Conservation (phyloP, 2,329 filamentous ascomycete species). For the Diaporthe vexans region DNA sequence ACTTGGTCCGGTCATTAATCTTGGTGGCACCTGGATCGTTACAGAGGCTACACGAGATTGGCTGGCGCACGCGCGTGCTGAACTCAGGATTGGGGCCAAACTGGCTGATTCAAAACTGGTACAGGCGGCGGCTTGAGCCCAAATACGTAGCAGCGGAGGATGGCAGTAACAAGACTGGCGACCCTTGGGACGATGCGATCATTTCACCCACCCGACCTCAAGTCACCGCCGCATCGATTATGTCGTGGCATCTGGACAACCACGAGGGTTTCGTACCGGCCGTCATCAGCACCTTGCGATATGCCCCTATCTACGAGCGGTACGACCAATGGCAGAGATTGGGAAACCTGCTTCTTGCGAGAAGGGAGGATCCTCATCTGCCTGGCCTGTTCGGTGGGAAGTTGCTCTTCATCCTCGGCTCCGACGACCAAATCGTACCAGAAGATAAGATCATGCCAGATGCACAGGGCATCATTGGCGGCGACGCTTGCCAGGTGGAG, state of each 20-base stretch:
- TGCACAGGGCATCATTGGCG: constrained; percentile 68
- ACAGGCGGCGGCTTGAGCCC: constrained; percentile 63
- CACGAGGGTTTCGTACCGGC: constrained; percentile 78
- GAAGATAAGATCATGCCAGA: constrained; percentile 75
- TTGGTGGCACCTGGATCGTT: constrained; percentile 86
- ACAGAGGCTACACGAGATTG: constrained; percentile 55
- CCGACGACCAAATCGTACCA: constrained; percentile 76
- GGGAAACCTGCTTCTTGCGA: constrained; percentile 60
- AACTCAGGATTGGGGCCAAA: constrained; percentile 66
- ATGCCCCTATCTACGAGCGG: constrained; percentile 78
- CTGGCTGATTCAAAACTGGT: constrained; percentile 72
- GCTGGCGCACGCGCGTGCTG: constrained; percentile 70
- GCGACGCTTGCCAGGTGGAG: constrained; percentile 68
- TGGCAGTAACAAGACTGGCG: constrained; percentile 53
- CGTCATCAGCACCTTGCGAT: constrained; percentile 78
- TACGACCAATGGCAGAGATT: constrained; percentile 73
- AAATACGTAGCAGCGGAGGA: constrained; percentile 53
- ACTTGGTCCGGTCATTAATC: constrained; percentile 77
- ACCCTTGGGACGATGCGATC: constrained; percentile 59
- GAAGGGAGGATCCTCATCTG: constrained; percentile 49
- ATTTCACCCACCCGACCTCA: constrained; percentile 66
- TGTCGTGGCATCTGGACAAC: constrained; percentile 77
- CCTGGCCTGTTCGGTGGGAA: constrained; percentile 59
- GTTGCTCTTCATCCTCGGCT: constrained; percentile 76
- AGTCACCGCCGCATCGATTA: constrained; percentile 72